A percentile compares a stretch with the other conserved stretches of the same genome.
Evolutionary conservation across 2,329 filamentous ascomycete genomes (phyloP).

Genomic region (Mollisiaceae sp.): DNA sequence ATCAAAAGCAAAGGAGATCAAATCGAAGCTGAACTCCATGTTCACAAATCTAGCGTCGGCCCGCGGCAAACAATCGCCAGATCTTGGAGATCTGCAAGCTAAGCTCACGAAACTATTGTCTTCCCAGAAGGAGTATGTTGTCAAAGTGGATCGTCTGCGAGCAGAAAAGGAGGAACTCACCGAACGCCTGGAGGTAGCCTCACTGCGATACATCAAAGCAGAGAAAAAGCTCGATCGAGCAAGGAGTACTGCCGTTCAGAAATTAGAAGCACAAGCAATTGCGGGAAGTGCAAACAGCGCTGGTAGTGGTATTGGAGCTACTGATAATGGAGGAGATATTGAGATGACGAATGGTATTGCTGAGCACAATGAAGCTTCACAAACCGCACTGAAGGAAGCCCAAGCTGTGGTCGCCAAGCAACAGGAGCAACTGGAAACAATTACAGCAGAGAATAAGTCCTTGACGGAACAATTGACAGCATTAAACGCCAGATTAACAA

Average conservation of each 20-base stretch:
- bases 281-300: constrained; percentile 59
- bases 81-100: constrained; percentile 73
- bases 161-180: constrained; percentile 84
- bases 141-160: constrained; percentile 75
- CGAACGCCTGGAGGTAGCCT: constrained; percentile 86
- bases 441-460: constrained; percentile 76
- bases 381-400: constrained; percentile 79
- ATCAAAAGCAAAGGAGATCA: constrained; percentile 76
- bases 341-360: constrained; percentile 56
- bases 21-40: constrained; percentile 72
- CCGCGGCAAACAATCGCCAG: constrained; percentile 63
- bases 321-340: constrained; percentile 49
- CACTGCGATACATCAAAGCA: constrained; percentile 89
- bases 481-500: constrained; percentile 70
- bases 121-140: constrained; percentile 79
- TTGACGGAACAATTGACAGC: constrained; percentile 80
- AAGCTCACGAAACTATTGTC: constrained; percentile 78
- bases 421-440: constrained; percentile 83
- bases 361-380: constrained; percentile 67
- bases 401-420: constrained; percentile 78
- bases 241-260: constrained; percentile 87
- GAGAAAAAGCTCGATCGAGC: constrained; percentile 92
- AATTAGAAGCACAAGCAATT: constrained; percentile 87
- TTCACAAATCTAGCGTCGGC: constrained; percentile 60
- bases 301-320: constrained; percentile 48